Conservation (phyloP, 1,139 yeast genomes). For the Geotrichum macrosporum region DNA sequence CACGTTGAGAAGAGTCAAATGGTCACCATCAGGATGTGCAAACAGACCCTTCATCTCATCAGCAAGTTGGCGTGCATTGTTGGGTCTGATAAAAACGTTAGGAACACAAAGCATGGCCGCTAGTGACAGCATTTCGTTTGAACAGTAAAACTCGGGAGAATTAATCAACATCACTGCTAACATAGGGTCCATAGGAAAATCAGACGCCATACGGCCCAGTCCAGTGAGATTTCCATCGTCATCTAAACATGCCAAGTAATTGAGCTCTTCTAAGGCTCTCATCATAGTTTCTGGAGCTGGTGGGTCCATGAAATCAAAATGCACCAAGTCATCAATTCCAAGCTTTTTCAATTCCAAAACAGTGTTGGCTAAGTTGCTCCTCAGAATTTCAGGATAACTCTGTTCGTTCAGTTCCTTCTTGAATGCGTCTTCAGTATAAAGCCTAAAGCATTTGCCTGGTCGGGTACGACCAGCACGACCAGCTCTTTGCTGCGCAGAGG, state of each 20-base stretch:
- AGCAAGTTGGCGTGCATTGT: conserved; percentile 80
- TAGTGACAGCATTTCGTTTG: conserved; percentile 81
- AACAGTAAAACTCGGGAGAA: conserved; percentile 77
- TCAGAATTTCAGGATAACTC: conserved; percentile 89
- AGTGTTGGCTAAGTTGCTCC: conserved; percentile 86
- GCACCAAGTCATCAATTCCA: conserved; percentile 93
- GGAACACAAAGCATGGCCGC: conserved; percentile 93
- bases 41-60: conserved; percentile 85
- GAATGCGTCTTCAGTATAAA: conserved; percentile 95
- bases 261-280: conserved; percentile 95
- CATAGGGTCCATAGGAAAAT: conserved; percentile 95
- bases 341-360: conserved; percentile 88
- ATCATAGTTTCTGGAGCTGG: conserved; percentile 99
- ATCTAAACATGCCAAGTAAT: conserved; percentile 81
- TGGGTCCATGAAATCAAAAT: conserved; percentile 98
- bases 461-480: conserved; percentile 99
- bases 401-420: conserved; percentile 91
- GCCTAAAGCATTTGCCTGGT: conserved; percentile 95
- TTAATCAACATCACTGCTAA: conserved; percentile 89
- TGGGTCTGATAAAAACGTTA: conserved; percentile 89
- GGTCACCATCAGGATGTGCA: conserved; percentile 96
- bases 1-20: conserved; percentile 82
- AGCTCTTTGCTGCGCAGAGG: conserved; percentile 96
- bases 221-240: conserved; percentile 90
- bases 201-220: conserved; percentile 82